A percentile compares a stretch with the other conserved stretches of the same genome.
phyloP scores from a whole-genome alignment of 176 grass and related monocot species.

The Oryza australiensis region DNA sequence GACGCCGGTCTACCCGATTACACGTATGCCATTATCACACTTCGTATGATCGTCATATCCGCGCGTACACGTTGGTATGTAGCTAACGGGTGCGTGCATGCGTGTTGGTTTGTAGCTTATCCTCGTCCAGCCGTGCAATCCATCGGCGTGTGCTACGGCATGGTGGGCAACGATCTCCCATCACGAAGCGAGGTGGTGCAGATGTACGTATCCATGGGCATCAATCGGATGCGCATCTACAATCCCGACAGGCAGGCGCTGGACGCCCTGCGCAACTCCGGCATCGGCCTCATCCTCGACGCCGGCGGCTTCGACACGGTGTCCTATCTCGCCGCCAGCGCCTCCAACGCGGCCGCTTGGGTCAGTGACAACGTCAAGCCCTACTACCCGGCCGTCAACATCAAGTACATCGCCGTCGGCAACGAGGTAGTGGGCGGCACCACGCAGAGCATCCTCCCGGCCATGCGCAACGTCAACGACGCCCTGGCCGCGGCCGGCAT shows the following conservation, averaged over 20 bases:
- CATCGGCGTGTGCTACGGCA: constrained; percentile 72
- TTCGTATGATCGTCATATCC: too few species aligned
- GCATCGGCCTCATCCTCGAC: constrained; percentile 47
- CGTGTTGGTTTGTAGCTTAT: too few species aligned
- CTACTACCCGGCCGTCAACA: constrained; percentile 46
- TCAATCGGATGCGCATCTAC: constrained; percentile 65
- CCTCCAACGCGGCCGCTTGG: constrained; percentile 44
- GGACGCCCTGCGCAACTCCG: constrained; percentile 33
- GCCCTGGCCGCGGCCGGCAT: constrained; percentile 27
- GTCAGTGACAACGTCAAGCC: constrained; percentile 47
- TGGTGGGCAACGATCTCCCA: constrained; percentile 59
- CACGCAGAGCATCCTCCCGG: constrained; percentile 50
- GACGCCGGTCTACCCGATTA: constrained; percentile 40
- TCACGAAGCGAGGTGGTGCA: constrained; percentile 37
- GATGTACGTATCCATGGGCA: constrained; percentile 61
- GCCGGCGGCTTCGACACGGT: constrained; percentile 12
- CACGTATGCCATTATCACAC: too few species aligned
- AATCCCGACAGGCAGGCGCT: constrained; percentile 36
- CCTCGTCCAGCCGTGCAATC: constrained; percentile 42
- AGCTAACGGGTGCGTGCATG: too few species aligned
- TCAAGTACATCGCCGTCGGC: constrained; percentile 74
- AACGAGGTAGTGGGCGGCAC: constrained; percentile 51
- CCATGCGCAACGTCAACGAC: constrained; percentile 57
- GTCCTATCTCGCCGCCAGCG: background rate
- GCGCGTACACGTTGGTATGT: too few species aligned